phyloP scores from a whole-genome alignment of 2,329 filamentous ascomycete species.

The Aspergillus calidoustus region DNA sequence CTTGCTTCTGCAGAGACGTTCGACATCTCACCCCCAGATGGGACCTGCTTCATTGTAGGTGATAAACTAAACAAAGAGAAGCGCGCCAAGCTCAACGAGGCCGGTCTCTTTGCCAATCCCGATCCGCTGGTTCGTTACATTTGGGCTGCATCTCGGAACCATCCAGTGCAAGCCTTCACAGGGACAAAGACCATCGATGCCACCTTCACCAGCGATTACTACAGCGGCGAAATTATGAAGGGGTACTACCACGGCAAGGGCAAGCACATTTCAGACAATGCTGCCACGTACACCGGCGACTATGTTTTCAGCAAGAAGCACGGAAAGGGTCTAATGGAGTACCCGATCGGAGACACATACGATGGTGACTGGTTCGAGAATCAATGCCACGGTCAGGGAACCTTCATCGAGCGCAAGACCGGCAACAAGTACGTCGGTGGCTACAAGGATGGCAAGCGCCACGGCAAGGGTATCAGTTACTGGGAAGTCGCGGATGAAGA shows the following conservation, averaged over 20 bases:
- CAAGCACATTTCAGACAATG: conserved; percentile 57
- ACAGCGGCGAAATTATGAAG: conserved; percentile 57
- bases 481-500: conserved; percentile 67
- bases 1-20: conserved; percentile 43
- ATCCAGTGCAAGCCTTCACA: conserved; percentile 50
- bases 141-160: conserved; percentile 48
- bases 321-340: conserved; percentile 62
- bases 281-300: conserved; percentile 60
- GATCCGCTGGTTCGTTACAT: conserved; percentile 50
- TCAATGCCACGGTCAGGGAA: conserved; percentile 60
- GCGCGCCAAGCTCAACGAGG: conserved; percentile 38
- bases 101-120: conserved; percentile 43
- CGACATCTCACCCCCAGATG: conserved; percentile 41
- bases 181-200: conserved; percentile 56
- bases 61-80: conserved; percentile 45
- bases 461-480: conserved; percentile 65
- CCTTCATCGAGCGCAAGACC: conserved; percentile 59
- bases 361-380: conserved; percentile 52
- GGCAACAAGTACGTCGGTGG: conserved; percentile 66
- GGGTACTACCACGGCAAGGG: conserved; percentile 60
- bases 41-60: conserved; percentile 48
- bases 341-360: conserved; percentile 58
- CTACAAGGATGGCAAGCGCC: conserved; percentile 64
- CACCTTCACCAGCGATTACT: conserved; percentile 61
- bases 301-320: conserved; percentile 59